Evolutionary conservation across 2,329 filamentous ascomycete genomes (phyloP), one percentile per base, ranked within the genome.

Genomic region (Simplicillium sp.): DNA sequence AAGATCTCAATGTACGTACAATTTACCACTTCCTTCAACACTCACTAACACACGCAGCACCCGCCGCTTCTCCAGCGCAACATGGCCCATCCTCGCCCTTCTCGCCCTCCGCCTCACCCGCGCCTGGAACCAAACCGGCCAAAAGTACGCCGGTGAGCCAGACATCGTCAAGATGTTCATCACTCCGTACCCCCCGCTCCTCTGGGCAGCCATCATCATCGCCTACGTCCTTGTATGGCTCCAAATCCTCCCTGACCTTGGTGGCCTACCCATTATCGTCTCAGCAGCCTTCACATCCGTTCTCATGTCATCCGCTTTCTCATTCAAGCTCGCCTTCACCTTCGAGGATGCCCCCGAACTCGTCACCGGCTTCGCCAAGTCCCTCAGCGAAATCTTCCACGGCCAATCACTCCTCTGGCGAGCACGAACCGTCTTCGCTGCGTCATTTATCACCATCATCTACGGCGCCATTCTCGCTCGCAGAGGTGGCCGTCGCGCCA

Each of bases 111-210:
- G 89, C 29, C 52, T 94, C 3, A 66, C 80, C 31, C 70, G 87
- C 34, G 75, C 83, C 42, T 98, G 90, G 90, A 97, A 97, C 55
- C 92, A 97, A 59, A 97, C 92, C 0, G 92, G 92, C 4, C 90
- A 97, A 56, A 98, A 98, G 59, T 89, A 87, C 52, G 84, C 92
- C 2, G 89, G 89, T n/a, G 84, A 82, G 32, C 79, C 87, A 18
- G 92, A 97, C 54, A 85, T 97, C 36, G 84, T 85, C 46, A 86
- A 83, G 44, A 67, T 61, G 5, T 83, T 87, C 54, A 67, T 94
- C 40, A 65, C 73, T 13, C 65, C 72, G 0, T 73, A 86, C 42
- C 79, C 80, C 2, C 58, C 68, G 20, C 54, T 84, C 0, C 74
- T 98, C 4, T 98, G 92, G 92, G 50, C 60, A 2, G 62, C 94